phyloP scores from a whole-genome alignment of 495 filamentous ascomycete genomes.

The Pseudoneurospora amorphoporcata region DNA sequence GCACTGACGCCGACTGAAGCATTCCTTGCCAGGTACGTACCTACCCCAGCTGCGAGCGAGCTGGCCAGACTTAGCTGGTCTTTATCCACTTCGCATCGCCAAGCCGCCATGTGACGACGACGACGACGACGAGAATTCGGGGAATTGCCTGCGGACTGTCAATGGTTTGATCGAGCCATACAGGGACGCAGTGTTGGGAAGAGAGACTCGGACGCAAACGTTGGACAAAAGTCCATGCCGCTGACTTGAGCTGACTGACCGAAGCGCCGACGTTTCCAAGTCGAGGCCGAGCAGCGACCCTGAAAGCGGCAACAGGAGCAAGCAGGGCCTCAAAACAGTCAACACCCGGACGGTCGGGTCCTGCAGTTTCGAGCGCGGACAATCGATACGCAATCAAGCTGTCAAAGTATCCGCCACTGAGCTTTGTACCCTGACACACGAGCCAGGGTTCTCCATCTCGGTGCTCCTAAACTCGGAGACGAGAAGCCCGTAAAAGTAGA shows the following conservation, averaged over 20 bases:
- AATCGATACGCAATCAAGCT: background rate
- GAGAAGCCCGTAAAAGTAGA: background rate
- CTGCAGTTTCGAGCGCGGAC: background rate
- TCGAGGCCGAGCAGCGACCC: background rate
- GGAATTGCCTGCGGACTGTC: background rate
- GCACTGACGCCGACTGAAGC: background rate
- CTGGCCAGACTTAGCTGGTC: background rate
- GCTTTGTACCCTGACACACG: background rate
- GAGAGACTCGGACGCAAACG: background rate
- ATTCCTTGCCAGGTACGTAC: background rate
- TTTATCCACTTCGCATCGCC: background rate
- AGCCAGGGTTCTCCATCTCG: background rate
- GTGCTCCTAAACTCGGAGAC: background rate
- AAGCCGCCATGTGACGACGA: background rate
- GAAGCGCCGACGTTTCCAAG: background rate
- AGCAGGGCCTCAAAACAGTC: background rate
- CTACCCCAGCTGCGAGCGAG: background rate
- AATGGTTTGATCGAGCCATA: background rate
- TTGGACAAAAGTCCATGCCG: background rate
- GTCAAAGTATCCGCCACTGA: background rate
- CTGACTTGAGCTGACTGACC: background rate
- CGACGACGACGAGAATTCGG: background rate
- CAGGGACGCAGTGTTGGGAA: background rate
- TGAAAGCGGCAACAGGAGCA: background rate
- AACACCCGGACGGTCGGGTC: background rate